Percentiles rank a stretch among this genome's conserved stretches.
phyloP scores from a whole-genome alignment of 768 basidiomycete genomes.

The Serendipita sp. region DNA sequence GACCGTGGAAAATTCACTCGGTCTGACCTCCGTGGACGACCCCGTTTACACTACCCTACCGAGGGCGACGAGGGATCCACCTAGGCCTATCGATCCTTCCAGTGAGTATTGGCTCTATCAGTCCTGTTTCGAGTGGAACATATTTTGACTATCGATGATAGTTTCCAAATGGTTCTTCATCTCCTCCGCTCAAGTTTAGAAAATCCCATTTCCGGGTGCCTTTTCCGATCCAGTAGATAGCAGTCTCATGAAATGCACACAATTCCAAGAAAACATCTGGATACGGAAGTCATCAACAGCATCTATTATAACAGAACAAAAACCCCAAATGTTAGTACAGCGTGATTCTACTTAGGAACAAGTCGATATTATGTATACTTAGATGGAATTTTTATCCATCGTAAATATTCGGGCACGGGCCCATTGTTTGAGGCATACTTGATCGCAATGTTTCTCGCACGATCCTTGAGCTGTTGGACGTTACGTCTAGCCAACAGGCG shows the following conservation, averaged over 20 bases:
- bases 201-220: neutral
- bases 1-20: constrained; percentile 58
- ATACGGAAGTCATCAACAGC: neutral
- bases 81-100: constrained; percentile 81
- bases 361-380: neutral
- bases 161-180: constrained; percentile 17
- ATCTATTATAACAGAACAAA: neutral
- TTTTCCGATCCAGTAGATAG: no score
- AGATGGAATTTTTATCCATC: neutral
- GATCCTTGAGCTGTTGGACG: neutral
- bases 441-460: constrained; percentile 1
- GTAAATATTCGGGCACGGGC: neutral
- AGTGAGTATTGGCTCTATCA: constrained; percentile 33
- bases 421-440: neutral
- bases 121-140: neutral
- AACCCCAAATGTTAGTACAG: neutral
- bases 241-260: no score
- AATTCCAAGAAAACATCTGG: no score
- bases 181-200: constrained; percentile 13
- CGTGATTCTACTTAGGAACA: neutral
- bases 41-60: constrained; percentile 50
- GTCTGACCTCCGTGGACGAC: constrained; percentile 46
- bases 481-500: neutral
- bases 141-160: neutral
- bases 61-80: constrained; percentile 60